Conservation (phyloP, 371 early-diverging fungal species). For the Chytridiales sp. region DNA sequence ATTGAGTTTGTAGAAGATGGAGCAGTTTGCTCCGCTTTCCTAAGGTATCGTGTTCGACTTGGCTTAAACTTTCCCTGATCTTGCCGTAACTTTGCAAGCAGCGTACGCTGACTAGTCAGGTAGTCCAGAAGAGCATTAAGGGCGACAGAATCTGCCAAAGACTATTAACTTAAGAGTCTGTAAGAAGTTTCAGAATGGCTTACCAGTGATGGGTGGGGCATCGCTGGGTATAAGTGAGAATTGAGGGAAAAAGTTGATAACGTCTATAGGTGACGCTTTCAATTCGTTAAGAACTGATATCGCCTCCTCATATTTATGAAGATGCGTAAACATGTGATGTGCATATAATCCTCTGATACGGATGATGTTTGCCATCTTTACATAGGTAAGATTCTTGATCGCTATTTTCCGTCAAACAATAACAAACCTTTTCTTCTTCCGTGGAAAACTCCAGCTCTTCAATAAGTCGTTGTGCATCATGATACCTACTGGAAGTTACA, state of each 20-base stretch:
- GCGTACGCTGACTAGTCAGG: slow-evolving; percentile 68
- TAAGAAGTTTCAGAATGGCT: too few species aligned
- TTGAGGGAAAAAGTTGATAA: slow-evolving; percentile 79
- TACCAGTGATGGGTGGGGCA: slow-evolving; percentile 22
- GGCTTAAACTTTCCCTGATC: slow-evolving; percentile 12
- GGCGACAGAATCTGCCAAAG: slow-evolving; percentile 60
- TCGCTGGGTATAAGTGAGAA: slow-evolving; percentile 30
- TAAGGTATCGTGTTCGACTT: neutral
- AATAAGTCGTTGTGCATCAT: slow-evolving; percentile 83
- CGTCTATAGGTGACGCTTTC: slow-evolving; percentile 78
- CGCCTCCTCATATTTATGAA: slow-evolving; percentile 76
- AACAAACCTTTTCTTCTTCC: slow-evolving; percentile 69
- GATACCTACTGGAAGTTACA: slow-evolving; percentile 71
- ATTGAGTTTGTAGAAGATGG: neutral
- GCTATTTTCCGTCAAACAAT: neutral
- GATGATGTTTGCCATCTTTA: slow-evolving; percentile 44
- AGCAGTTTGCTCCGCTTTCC: neutral
- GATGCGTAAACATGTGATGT: slow-evolving; percentile 71
- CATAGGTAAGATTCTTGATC: slow-evolving; percentile 5
- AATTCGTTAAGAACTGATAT: slow-evolving; percentile 75
- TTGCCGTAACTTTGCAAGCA: slow-evolving; percentile 49
- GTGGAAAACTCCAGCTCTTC: slow-evolving; percentile 83
- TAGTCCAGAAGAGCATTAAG: slow-evolving; percentile 66
- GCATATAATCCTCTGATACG: slow-evolving; percentile 81
- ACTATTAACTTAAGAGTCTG: too few species aligned